phyloP scores from a whole-genome alignment of 257 asterid genomes.

The Mentha longifolia region DNA sequence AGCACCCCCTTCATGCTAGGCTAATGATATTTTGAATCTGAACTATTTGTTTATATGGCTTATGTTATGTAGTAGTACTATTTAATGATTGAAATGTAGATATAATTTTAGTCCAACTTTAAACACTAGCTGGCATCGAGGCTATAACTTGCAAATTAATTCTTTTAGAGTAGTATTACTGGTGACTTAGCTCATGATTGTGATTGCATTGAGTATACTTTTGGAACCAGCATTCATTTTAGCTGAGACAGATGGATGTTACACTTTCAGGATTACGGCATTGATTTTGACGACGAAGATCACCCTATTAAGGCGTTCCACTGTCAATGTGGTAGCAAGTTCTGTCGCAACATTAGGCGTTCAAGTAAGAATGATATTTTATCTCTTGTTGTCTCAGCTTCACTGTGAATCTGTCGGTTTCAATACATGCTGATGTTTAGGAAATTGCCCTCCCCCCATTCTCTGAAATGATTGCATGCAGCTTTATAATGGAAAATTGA shows the following conservation, averaged over 20 bases:
- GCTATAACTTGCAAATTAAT: constrained; percentile 6
- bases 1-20: background rate
- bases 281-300: constrained; percentile 87
- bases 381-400: constrained; percentile 21
- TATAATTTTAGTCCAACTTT: background rate
- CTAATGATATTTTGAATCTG: background rate
- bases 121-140: background rate
- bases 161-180: background rate
- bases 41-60: background rate
- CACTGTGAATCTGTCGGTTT: background rate
- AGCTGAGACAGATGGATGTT: constrained; percentile 23
- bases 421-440: constrained; percentile 9
- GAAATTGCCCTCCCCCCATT: background rate
- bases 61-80: background rate
- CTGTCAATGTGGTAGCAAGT: constrained; percentile 85
- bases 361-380: constrained; percentile 52
- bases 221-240: background rate
- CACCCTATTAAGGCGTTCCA: constrained; percentile 78
- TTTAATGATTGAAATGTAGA: background rate
- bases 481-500: constrained; percentile 14
- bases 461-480: background rate
- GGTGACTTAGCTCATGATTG: constrained; percentile 10
- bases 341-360: constrained; percentile 83
- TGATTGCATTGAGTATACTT: background rate
- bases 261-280: constrained; percentile 94